Percentiles rank a stretch among this genome's conserved stretches.
Evolutionary conservation across 371 early-diverging fungal genomes (phyloP).

Genomic region (Quaeritorhiza haematococci): DNA sequence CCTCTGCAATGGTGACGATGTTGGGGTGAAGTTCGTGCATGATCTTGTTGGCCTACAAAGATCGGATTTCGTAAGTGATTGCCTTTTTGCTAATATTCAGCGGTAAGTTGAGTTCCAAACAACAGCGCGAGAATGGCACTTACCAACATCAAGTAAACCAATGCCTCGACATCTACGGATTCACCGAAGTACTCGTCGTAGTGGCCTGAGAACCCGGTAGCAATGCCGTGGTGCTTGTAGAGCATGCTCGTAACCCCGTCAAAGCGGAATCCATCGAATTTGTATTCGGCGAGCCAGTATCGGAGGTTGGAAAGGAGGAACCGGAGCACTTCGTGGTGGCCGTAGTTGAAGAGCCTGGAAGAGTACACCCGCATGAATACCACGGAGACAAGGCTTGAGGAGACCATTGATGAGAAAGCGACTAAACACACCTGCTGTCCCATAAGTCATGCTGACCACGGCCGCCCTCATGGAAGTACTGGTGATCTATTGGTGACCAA

Average conservation of each 20-base stretch:
- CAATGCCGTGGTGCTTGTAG: constrained; percentile 92
- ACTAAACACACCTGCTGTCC: constrained; percentile 57
- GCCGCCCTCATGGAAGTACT: constrained; percentile 88
- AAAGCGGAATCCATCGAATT: constrained; percentile 96
- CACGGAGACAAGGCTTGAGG: too few relatives aligned
- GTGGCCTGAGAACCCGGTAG: constrained; percentile 85
- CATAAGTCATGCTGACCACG: constrained; percentile 87
- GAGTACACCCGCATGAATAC: too few relatives aligned
- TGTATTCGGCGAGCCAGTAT: constrained; percentile 84
- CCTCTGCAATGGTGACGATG: constrained; percentile 85
- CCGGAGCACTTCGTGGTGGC: constrained; percentile 79
- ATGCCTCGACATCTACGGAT: constrained; percentile 76
- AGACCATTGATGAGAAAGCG: constrained; percentile 14
- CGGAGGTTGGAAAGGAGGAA: constrained; percentile 91
- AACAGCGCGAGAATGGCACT: not conserved
- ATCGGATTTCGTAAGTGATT: too few relatives aligned
- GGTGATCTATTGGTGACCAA: constrained; percentile 59
- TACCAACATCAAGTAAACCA: constrained; percentile 77
- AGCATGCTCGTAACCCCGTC: constrained; percentile 97
- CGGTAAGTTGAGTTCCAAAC: not conserved
- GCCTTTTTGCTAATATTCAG: too few relatives aligned
- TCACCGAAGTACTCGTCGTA: constrained; percentile 91
- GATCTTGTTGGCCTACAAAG: constrained; percentile 82
- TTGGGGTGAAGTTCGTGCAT: constrained; percentile 73
- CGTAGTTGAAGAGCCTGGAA: constrained; percentile 86